Base-by-base conservation (phyloP, 305 asterid genomes). In the Fraxinus xanthoxyloides region DNA sequence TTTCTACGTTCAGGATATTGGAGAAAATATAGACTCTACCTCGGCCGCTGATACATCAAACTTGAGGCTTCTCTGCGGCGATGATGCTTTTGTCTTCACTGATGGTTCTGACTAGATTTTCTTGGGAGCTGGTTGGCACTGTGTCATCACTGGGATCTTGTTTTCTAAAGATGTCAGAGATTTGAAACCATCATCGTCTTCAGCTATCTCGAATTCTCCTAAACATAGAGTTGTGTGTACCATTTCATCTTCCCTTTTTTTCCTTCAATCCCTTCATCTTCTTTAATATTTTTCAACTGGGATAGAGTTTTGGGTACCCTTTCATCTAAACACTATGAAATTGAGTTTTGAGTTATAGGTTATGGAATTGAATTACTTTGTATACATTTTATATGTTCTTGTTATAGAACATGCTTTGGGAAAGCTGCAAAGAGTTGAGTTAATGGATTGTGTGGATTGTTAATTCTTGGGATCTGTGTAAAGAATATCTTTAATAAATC, bases 111-210 rank as follows among this genome's bases (percentile, higher is more conserved):
- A 82, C 17, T 82, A 79, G 30, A 81, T 56, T 32, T 85, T 87
- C 35, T 65, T 79, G 0, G 94, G 94, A 77, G 94, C 87, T 79
- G 89, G 90, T 5, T 92, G 94, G 81, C 94, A 91, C 86, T 77
- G 70, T 48, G 77, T 82, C 51, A 72, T 23, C 23, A 84, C 65
- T 84, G 94, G 91, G 63, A 89, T 91, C 80, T 69, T 87, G 24
- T 86, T 88, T 43, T 86, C 89, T 78, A 84, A 40, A 4, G 93
- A 90, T 3, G 89, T 88, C 24, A 91, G 94, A 8, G 93, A 89
- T 79, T 38, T 81, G 77, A 85, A 91, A 0, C 92, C 92, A 56
- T 87, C 92, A 31, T 83, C 87, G 9, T 85, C 89, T 48, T 84
- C 86, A 23, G 72, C 13, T 40, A 76, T 24, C 17, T 34, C 88